Conservation (phyloP, 1,284 basidiomycete species). For the Grifola frondosa region DNA sequence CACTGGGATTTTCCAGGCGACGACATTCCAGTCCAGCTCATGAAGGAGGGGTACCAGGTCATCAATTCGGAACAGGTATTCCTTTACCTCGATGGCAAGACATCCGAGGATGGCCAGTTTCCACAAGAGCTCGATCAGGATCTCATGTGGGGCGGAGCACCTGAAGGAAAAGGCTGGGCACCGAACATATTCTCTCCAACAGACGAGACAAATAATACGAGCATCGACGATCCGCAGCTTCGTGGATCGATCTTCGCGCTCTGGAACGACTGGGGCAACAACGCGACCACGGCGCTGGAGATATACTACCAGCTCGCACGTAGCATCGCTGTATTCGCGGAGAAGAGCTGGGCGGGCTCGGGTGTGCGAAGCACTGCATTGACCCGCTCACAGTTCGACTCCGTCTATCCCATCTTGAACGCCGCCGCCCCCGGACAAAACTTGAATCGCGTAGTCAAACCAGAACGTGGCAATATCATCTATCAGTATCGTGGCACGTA, state of each 20-base stretch:
- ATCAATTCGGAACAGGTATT: conserved; percentile 35
- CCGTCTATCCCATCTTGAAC: conserved; percentile 25
- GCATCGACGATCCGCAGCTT: conserved; percentile 20
- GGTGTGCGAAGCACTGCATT: conserved; percentile 24
- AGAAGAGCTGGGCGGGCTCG: conserved; percentile 30
- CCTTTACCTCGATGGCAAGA: conserved; percentile 37
- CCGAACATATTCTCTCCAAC: conserved; percentile 30
- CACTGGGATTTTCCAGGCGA: conserved; percentile 40
- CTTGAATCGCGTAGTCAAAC: conserved; percentile 27
- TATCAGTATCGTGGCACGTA: conserved; percentile 16
- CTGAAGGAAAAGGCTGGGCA: conserved; percentile 29
- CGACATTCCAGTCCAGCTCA: conserved; percentile 28
- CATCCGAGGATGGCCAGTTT: conserved; percentile 25
- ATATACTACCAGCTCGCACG: conserved; percentile 31
- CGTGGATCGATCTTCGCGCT: conserved; percentile 31
- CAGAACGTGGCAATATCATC: conserved; percentile 19
- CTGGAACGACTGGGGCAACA: conserved; percentile 34
- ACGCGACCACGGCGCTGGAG: conserved; percentile 31
- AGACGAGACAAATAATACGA: conserved; percentile 30
- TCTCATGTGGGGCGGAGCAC: conserved; percentile 30
- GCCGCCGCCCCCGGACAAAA: conserved; percentile 32
- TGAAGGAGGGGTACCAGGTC: conserved; percentile 29
- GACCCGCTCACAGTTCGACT: conserved; percentile 25
- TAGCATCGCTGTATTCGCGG: conserved; percentile 28
- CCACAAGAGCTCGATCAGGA: conserved; percentile 29